phyloP scores from a whole-genome alignment of 805 yeast genomes.

The Starmera caribaea region DNA sequence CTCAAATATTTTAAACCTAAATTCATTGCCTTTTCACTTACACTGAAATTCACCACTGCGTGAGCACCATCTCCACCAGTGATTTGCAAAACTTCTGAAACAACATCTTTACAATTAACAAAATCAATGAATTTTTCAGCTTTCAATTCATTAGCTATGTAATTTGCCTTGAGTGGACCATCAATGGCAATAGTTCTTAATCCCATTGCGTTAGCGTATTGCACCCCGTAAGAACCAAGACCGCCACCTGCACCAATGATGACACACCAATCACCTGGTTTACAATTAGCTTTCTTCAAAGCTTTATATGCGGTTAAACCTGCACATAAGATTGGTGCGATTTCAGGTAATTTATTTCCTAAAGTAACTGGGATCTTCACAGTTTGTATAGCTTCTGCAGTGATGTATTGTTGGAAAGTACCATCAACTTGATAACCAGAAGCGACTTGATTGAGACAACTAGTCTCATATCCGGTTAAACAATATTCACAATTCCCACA shows the following conservation, averaged over 20 bases:
- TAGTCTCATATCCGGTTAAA: constrained; percentile 35
- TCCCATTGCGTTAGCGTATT: constrained; percentile 64
- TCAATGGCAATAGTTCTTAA: constrained; percentile 54
- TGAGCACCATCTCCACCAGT: constrained; percentile 55
- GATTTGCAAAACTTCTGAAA: constrained; percentile 30
- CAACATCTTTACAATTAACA: constrained; percentile 28
- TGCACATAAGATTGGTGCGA: constrained; percentile 74
- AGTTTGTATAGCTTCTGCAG: constrained; percentile 75
- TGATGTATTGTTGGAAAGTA: constrained; percentile 74
- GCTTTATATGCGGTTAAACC: constrained; percentile 84
- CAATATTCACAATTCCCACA: constrained; percentile 45
- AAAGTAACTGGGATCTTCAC: constrained; percentile 59
- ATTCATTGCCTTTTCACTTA: constrained; percentile 47
- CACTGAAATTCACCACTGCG: constrained; percentile 58
- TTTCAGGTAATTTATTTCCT: constrained; percentile 44
- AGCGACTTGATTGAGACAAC: constrained; percentile 55
- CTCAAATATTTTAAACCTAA: constrained; percentile 43
- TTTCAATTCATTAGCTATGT: constrained; percentile 36
- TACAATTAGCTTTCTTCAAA: constrained; percentile 55
- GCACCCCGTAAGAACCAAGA: constrained; percentile 57
- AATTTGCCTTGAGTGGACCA: constrained; percentile 43
- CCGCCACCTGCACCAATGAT: constrained; percentile 68
- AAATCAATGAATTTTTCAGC: constrained; percentile 50
- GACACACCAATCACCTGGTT: constrained; percentile 59
- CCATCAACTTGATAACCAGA: constrained; percentile 82